Evolutionary conservation across 164 flowering plant genomes (phyloP), one percentile per base, ranked within the genome.

Genomic region (Magnolia changhungtana): DNA sequence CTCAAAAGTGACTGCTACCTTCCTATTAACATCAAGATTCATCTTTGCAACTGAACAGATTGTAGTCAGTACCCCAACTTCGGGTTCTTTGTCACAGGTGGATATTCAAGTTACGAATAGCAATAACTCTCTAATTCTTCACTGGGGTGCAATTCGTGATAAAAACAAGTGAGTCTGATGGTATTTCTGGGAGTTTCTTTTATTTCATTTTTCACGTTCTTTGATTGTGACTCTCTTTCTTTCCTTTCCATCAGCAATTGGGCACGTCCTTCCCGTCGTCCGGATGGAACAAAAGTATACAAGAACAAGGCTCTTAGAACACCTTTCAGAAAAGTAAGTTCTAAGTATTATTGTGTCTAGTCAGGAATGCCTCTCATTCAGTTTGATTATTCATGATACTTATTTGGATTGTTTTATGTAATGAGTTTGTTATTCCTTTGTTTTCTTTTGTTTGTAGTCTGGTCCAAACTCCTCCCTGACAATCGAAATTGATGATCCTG

Each of bases 261-360:
- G 99, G 74, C 84, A 50, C 90, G 94, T 83, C 99, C 99, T 79
- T 83, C 90, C 69, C 84, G 83, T 73, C 86, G 76, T 61, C 98
- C 99, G 37, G 89, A 90, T 77, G 94, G 96, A 79, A 90, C 97
- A 18, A 82, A 78, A 82, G 79, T 82, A 37, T 87, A 90, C 81
- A 91, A 92, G 82, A 87, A 96, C 80, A 83, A 77, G 82, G 99
- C 99, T 77, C 91, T 94, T 50, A 89, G 95, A 86, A 90, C 91
- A 80, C 97, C 97, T 50, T 92, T 94, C 73, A 69, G 75, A 23
- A 91, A 86, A 78, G 99, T 92, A 84, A 80, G 89, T 76, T 66
- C 31, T 63, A 63, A 4, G 31, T 16, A 2, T 16, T 55, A 11
- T 55, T 1, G 10, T 66, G 11, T 66, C 69, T 21, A 4, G 29